Conservation (phyloP, 106 monocot species). For the Acorus calamus region DNA sequence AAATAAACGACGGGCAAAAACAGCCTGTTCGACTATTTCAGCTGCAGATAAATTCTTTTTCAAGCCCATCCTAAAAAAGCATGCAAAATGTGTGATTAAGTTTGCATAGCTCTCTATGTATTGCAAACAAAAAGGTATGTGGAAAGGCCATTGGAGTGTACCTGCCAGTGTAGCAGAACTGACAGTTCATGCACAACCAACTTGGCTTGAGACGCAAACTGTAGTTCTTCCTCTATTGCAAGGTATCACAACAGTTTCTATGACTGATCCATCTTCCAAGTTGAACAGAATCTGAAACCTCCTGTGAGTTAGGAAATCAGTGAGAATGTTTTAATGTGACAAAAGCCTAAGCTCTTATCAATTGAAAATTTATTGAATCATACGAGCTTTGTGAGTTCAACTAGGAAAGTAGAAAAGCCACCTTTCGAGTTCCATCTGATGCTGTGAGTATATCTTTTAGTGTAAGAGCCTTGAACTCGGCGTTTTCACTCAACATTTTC, state of each 20-base stretch:
- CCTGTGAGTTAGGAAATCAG: slow-evolving; percentile 41
- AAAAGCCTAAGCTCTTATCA: background rate
- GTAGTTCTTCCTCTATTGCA: slow-evolving; percentile 68
- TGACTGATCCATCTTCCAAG: slow-evolving; percentile 68
- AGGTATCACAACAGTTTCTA: slow-evolving; percentile 96
- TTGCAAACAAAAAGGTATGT: no score
- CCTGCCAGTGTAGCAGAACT: slow-evolving; percentile 98
- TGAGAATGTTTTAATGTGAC: slow-evolving; percentile 23
- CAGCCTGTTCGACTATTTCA: slow-evolving; percentile 96
- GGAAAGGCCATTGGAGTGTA: no score
- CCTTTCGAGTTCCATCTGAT: slow-evolving; percentile 91
- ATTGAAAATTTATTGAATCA: no score
- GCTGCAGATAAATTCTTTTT: slow-evolving; percentile 70
- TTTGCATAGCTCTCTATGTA: no score
- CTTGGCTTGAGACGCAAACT: slow-evolving; percentile 98
- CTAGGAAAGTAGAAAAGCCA: slow-evolving; percentile 12
- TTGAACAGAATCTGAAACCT: slow-evolving; percentile 86
- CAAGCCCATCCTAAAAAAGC: slow-evolving; percentile 77
- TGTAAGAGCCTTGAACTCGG: slow-evolving; percentile 47
- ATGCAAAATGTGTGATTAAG: no score
- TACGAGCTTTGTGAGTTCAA: no score
- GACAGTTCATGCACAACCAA: slow-evolving; percentile 99
- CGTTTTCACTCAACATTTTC: slow-evolving; percentile 62
- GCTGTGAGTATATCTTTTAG: slow-evolving; percentile 71
- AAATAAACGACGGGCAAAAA: slow-evolving; percentile 71